Evolutionary conservation across 2,329 filamentous ascomycete genomes (phyloP).

Genomic region (Cladobotryum mycophilum): DNA sequence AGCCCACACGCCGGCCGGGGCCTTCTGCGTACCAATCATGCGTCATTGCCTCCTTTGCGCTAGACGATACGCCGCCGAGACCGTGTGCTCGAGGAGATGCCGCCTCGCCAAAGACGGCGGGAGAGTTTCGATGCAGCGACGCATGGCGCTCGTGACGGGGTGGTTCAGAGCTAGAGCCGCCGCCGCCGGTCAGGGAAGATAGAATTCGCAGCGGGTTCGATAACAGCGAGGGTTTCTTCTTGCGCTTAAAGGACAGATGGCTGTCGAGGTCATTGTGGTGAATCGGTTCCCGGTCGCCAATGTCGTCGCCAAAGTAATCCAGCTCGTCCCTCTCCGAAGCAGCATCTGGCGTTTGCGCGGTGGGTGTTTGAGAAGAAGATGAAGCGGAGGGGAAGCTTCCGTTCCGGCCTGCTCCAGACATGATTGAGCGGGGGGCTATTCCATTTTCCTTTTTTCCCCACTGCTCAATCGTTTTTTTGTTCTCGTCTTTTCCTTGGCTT

Average conservation of each 20-base stretch:
- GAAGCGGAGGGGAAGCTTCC: constrained; percentile 31
- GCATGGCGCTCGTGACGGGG: constrained; percentile 1
- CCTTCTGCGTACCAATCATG: constrained; percentile 87
- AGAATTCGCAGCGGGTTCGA: constrained; percentile 43
- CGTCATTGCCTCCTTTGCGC: constrained; percentile 41
- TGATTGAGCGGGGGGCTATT: constrained; percentile 28
- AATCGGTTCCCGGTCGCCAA: constrained; percentile 50
- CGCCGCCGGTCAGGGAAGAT: constrained; percentile 37
- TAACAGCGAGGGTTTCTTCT: constrained; percentile 46
- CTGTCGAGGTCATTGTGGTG: constrained; percentile 41
- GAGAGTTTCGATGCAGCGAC: not conserved
- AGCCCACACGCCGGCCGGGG: constrained; percentile 81
- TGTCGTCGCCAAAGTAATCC: constrained; percentile 35
- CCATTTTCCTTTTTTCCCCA: constrained; percentile 23
- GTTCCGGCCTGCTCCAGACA: constrained; percentile 33
- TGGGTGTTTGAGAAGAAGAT: constrained; percentile 25
- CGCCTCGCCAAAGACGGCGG: constrained; percentile 7
- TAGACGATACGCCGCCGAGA: constrained; percentile 14
- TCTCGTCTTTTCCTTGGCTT: not conserved
- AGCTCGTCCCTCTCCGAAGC: constrained; percentile 40
- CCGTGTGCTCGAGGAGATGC: constrained; percentile 2
- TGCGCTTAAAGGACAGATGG: constrained; percentile 66
- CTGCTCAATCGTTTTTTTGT: not conserved
- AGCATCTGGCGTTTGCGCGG: constrained; percentile 19
- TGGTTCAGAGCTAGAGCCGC: constrained; percentile 12